These are phyloP conservation scores for Rosellinia necatrix DNA, from an alignment of 2,329 filamentous ascomycete genomes.

Conservation along the genomic window DNA sequence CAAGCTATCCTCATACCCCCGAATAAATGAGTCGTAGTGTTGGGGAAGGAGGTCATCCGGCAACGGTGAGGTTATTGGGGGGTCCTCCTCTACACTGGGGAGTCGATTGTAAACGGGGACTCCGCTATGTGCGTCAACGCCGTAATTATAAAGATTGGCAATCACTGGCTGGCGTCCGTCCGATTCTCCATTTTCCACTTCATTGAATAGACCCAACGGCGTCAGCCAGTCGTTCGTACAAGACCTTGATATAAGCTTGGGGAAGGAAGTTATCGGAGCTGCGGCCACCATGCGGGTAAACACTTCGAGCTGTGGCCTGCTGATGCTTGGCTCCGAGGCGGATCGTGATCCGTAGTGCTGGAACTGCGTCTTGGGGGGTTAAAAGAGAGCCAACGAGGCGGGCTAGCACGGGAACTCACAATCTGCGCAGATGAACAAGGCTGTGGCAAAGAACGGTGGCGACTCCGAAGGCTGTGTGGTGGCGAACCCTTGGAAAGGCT, in stretches of 20 bases:
- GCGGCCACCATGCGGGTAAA: neutral
- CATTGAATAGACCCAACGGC: slow-evolving; percentile 28
- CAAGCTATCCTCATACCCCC: slow-evolving; percentile 6
- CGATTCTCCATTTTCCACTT: slow-evolving; percentile 13
- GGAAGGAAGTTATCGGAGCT: slow-evolving; percentile 33
- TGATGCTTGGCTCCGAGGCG: slow-evolving; percentile 30
- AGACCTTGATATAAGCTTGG: slow-evolving; percentile 33
- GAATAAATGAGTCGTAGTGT: neutral
- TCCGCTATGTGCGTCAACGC: slow-evolving; percentile 39
- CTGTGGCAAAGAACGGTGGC: slow-evolving; percentile 23
- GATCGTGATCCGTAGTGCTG: slow-evolving; percentile 17
- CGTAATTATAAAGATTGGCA: slow-evolving; percentile 30
- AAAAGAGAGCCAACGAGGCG: neutral
- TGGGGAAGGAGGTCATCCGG: neutral
- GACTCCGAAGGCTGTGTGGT: slow-evolving; percentile 7
- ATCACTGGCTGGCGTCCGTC: slow-evolving; percentile 13
- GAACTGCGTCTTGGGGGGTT: neutral
- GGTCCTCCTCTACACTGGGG: slow-evolving; percentile 29
- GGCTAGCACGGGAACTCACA: slow-evolving; percentile 1
- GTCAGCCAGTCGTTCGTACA: slow-evolving; percentile 39
- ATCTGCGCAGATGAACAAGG: slow-evolving; percentile 14
- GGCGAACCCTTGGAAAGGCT: slow-evolving; percentile 14
- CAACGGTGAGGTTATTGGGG: slow-evolving; percentile 2
- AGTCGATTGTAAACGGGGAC: slow-evolving; percentile 9
- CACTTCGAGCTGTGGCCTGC: slow-evolving; percentile 10